Base-by-base conservation (phyloP, 2,329 filamentous ascomycete genomes). In the Ophiostoma ulmi region DNA sequence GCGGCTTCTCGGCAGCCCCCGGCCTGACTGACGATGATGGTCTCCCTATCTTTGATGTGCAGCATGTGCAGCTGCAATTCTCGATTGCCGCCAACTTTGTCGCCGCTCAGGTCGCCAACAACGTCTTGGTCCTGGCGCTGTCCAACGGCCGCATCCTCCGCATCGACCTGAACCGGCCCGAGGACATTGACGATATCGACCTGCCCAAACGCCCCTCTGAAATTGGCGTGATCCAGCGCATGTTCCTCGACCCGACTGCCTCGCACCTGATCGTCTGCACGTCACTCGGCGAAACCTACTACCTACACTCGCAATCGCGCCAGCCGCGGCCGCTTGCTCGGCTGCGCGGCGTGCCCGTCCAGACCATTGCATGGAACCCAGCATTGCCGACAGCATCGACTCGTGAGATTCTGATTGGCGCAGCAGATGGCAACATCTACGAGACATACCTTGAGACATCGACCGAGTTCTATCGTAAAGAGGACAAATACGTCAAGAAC, bases 151-250 rank as follows among this genome's bases (percentile, higher is more conserved):
- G 94, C 75, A 95, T 99, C 74, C 83, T 99, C 72, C 89, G 95
- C 72, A 99, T 99, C 79, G 95, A 98, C 79, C 83, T 98, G 69
- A 93, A 97, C 80, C 92, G 90, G 77, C 91, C 95, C 6, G 92
- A 94, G 77, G 95, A 99, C 80, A 97, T 99, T 77, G 95, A 99
- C 81, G 92, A 99, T 80, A 97, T 99, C 79, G 95, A 99, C 79
- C 88, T 99, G 8, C 95, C 95, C 52, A 97, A 96, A 82, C 95
- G 94, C 77, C 88, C 92, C 20, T 90, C 92, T 52, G 94, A 99
- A 79, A 87, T 95, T 72, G 95, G 95, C 75, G 87, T 97, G 69
- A 98, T 99, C 77, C 90, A 91, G 75, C 92, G 91, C 82, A 93
- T 99, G 87, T 99, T 99, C 82, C 91, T 99, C 77, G 95, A 99